phyloP scores from a whole-genome alignment of 495 filamentous ascomycete species.

The Usnea hakonensis region DNA sequence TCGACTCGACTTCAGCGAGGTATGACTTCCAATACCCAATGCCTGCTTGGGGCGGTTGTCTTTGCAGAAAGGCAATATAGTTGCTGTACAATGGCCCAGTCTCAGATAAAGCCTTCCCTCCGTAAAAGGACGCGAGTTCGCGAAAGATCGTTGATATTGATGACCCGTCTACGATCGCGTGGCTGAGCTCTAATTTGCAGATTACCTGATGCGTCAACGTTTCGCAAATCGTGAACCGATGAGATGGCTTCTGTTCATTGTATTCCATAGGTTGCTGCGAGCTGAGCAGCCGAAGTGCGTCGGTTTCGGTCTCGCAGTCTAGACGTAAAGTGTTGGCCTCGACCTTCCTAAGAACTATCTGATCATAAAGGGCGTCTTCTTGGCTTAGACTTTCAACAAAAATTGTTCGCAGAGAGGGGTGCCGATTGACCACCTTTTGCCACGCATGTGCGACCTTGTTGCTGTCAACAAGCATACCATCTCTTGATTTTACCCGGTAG shows the following conservation, averaged over 20 bases:
- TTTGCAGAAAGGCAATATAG: slow-evolving; percentile 43
- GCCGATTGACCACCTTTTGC: slow-evolving; percentile 41
- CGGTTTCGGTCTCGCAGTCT: slow-evolving; percentile 30
- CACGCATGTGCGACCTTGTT: slow-evolving; percentile 39
- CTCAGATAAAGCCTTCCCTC: slow-evolving; percentile 28
- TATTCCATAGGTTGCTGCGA: slow-evolving; percentile 32
- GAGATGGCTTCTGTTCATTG: slow-evolving; percentile 32
- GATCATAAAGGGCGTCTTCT: slow-evolving; percentile 37
- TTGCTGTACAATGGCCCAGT: slow-evolving; percentile 46
- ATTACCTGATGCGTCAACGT: slow-evolving; percentile 36
- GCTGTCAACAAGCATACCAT: slow-evolving; percentile 28
- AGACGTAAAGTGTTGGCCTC: slow-evolving; percentile 29
- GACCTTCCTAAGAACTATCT: slow-evolving; percentile 43
- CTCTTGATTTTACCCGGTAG: slow-evolving; percentile 44
- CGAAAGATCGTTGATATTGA: slow-evolving; percentile 43
- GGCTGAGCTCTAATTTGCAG: slow-evolving; percentile 50
- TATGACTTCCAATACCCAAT: slow-evolving; percentile 48
- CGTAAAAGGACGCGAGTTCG: slow-evolving; percentile 44
- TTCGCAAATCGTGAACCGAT: slow-evolving; percentile 44
- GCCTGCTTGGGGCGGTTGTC: slow-evolving; percentile 32
- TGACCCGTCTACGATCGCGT: slow-evolving; percentile 44
- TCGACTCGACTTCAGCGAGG: slow-evolving; percentile 42
- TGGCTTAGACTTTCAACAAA: slow-evolving; percentile 43
- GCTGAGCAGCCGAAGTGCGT: slow-evolving; percentile 32
- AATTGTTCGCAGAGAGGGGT: slow-evolving; percentile 45